Percentiles rank a stretch among this genome's conserved stretches.
These are phyloP conservation scores for Cutaneotrichosporon sp. DNA, from an alignment of 1,284 basidiomycete species.

Conservation along the genomic window DNA sequence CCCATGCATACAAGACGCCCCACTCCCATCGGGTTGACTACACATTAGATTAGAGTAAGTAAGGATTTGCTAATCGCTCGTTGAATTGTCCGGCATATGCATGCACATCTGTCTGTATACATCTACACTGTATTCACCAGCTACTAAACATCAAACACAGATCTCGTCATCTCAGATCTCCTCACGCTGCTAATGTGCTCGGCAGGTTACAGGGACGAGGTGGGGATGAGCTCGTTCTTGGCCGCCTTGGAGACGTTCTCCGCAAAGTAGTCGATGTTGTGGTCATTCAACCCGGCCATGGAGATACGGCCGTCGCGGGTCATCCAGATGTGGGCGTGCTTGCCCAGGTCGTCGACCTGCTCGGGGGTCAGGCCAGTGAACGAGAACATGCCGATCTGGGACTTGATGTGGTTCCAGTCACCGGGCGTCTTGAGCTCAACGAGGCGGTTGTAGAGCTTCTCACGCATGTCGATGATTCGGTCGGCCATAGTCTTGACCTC, in stretches of 20 bases:
- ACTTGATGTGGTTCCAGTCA: conserved; percentile 92
- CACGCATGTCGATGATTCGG: conserved; percentile 93
- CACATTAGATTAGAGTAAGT: no score
- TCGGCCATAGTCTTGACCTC: conserved; percentile 95
- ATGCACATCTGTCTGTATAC: not conserved
- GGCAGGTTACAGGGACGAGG: conserved; percentile 1
- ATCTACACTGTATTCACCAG: not conserved
- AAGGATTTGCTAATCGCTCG: not conserved
- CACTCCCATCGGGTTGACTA: no score
- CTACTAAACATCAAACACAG: not conserved
- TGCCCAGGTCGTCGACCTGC: conserved; percentile 80
- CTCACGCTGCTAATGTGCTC: not conserved
- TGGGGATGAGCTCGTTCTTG: conserved; percentile 58
- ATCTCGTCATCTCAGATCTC: not conserved
- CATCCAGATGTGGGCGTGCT: conserved; percentile 87
- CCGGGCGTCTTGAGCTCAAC: conserved; percentile 85
- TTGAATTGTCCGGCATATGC: not conserved
- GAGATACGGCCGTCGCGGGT: conserved; percentile 72
- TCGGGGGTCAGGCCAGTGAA: conserved; percentile 79
- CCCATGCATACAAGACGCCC: no score
- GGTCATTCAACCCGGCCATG: conserved; percentile 88
- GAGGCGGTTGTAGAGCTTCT: conserved; percentile 72
- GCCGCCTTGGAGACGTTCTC: conserved; percentile 77
- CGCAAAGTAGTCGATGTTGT: conserved; percentile 88
- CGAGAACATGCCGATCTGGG: conserved; percentile 73